Evolutionary conservation across 2,329 filamentous ascomycete genomes (phyloP), one percentile per base, ranked within the genome.

Genomic region (Coniochaeta sp.): DNA sequence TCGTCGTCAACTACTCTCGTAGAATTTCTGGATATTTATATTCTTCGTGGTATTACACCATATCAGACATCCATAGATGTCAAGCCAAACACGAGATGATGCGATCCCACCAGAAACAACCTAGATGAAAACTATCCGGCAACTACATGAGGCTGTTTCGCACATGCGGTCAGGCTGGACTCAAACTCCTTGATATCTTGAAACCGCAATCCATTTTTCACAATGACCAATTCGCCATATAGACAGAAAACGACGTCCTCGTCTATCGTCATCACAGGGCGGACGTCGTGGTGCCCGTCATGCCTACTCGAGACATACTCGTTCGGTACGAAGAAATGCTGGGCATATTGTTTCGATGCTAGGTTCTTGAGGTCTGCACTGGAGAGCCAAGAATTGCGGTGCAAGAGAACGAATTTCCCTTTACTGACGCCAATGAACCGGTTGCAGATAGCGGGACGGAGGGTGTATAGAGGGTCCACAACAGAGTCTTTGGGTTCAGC

Each of bases 231-330:
- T 26, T 62, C 61, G 9, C 60, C 64, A 34, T 65, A 47, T 8
- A 65, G 47, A 58, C 60, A 64, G 55, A 66, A 66, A 0, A 65
- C 50, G 17, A 64, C 22, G 17, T 58, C 59, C 38, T 63, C 61
- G n/a, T 60, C 54, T 3, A 38, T 24, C 3, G 62, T 56, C 9
- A 32, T 57, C 8, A 77, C 32, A 71, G 72, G 59, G 70, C 76
- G 9, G 26, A 55, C 52, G 14, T 55, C 52, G 8, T 55, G 12
- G 19, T 55, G 52, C 67, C 65, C 55, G 55, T 68, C 59, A 54
- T 62, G 54, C 19, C 58, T 59, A n/a, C 57, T 63, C 2, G 63
- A 55, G 14, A 63, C 22, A 26, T 62, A 63, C 54, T 67, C 66
- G n/a, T 57, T 63, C 0, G 65, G 64, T 8, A 60, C 59, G 22